phyloP scores from a whole-genome alignment of 495 filamentous ascomycete genomes.

The Aspergillus bertholletiae region DNA sequence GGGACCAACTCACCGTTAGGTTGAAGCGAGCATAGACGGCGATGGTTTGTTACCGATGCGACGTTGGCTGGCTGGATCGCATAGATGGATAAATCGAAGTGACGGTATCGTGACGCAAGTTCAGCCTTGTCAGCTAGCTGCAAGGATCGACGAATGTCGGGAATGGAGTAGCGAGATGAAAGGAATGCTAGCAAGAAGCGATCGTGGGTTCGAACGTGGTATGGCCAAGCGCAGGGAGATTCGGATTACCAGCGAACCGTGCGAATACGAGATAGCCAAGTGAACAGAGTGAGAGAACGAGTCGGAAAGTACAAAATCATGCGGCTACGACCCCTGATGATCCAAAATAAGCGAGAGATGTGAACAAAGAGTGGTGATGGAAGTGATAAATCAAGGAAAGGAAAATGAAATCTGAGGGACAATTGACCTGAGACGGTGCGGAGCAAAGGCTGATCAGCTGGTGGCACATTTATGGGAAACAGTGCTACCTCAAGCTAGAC shows the following conservation, averaged over 20 bases:
- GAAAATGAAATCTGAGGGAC: neutral
- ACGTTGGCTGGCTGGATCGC: neutral
- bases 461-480: neutral
- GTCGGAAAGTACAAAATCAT: neutral
- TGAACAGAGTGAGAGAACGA: slow-evolving; percentile 1
- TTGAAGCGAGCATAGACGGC: neutral
- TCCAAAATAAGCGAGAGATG: slow-evolving; percentile 8
- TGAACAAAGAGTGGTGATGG: neutral
- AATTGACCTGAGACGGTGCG: slow-evolving; percentile 6
- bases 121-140: neutral
- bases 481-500: neutral
- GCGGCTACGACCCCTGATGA: neutral
- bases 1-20: neutral
- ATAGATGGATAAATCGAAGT: neutral
- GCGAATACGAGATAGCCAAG: slow-evolving; percentile 11
- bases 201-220: neutral
- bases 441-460: slow-evolving; percentile 4
- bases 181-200: neutral
- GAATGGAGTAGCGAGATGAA: neutral
- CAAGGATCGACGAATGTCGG: neutral
- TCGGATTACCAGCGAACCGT: neutral
- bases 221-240: neutral
- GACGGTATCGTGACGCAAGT: neutral
- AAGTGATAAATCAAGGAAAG: neutral
- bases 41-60: neutral